phyloP scores from a whole-genome alignment of 805 yeast genomes.

The Ogataea parapolymorpha region DNA sequence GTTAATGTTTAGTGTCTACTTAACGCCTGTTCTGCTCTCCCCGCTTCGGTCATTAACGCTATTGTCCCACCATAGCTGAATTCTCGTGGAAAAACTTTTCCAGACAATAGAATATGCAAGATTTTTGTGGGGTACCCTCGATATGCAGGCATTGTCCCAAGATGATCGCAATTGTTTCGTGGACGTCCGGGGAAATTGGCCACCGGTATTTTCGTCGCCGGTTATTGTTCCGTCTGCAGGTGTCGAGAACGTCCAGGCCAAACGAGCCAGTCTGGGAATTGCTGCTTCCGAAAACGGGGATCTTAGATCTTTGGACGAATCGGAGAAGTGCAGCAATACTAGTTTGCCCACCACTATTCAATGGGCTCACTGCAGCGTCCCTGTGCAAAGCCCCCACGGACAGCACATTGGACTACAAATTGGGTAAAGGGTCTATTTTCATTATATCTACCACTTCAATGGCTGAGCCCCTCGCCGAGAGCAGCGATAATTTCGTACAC shows the following conservation, averaged over 20 bases:
- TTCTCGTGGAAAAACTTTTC: background rate
- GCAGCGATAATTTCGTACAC: constrained; percentile 34
- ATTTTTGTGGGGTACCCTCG: background rate
- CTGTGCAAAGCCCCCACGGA: no score
- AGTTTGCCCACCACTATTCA: background rate
- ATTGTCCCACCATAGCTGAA: background rate
- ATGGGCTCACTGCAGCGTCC: no score
- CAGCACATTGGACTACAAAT: no score
- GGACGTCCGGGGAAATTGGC: background rate
- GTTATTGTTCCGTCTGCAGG: background rate
- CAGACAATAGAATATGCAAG: background rate
- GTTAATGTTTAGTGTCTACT: no score
- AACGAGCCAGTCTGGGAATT: background rate
- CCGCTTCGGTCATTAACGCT: background rate
- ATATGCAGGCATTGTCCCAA: background rate
- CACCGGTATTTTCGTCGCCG: background rate
- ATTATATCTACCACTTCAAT: background rate
- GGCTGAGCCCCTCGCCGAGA: constrained; percentile 6
- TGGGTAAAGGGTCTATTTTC: background rate
- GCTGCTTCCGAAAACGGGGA: background rate
- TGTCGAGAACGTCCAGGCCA: background rate
- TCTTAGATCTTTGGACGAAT: background rate
- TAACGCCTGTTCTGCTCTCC: background rate
- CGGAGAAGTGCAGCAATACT: background rate
- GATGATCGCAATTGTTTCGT: background rate